These are phyloP conservation scores for Nicotiana otophora DNA, from an alignment of 257 asterid genomes.

Conservation along the genomic window DNA sequence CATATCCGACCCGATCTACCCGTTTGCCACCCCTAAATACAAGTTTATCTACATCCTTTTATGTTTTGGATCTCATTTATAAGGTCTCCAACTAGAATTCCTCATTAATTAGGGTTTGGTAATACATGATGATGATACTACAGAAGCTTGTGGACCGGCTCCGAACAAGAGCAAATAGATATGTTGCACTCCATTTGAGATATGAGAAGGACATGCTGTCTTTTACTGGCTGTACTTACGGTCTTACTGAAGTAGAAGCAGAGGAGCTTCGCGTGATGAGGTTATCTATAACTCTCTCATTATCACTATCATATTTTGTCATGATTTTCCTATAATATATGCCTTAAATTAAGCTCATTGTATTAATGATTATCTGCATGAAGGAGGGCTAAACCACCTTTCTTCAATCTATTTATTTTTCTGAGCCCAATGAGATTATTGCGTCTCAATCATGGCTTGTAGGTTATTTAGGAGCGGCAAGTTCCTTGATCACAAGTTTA, in stretches of 20 bases:
- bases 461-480: not conserved
- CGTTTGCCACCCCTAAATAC: not conserved
- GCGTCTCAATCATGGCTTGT: not conserved
- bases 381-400: not conserved
- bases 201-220: constrained; percentile 97
- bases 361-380: not conserved
- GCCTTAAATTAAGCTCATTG: not conserved
- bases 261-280: constrained; percentile 84
- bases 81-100: constrained; percentile 58
- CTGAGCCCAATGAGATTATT: not conserved
- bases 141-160: constrained; percentile 96
- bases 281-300: constrained; percentile 25
- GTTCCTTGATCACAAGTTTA: not conserved
- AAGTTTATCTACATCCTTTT: constrained; percentile 6
- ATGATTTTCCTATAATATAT: not conserved
- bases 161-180: constrained; percentile 62
- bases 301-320: not conserved
- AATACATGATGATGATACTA: constrained; percentile 67
- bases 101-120: constrained; percentile 72
- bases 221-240: constrained; percentile 92
- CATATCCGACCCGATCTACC: too few species aligned
- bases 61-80: constrained; percentile 38
- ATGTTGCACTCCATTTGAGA: constrained; percentile 86
- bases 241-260: constrained; percentile 74
- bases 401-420: not conserved